These are phyloP conservation scores for Discostella pseudostelligera DNA, from an alignment of 108 stramenopile species.

Conservation along the genomic window DNA sequence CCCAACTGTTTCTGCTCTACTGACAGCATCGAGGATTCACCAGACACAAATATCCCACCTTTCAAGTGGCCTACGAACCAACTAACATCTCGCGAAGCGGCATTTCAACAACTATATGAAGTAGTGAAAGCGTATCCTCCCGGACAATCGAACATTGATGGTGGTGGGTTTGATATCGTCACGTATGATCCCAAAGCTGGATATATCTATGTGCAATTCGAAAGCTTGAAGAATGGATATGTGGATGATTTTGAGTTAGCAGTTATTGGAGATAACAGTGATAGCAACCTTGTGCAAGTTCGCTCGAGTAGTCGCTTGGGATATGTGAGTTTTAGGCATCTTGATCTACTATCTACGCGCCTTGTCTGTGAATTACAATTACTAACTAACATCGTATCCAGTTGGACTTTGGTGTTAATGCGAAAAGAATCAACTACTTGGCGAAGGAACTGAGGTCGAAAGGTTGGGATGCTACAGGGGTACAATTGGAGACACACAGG, in stretches of 20 bases:
- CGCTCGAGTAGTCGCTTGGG: slow-evolving; percentile 74
- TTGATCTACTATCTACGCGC: too few species aligned
- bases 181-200: slow-evolving; percentile 63
- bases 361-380: too few species aligned
- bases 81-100: slow-evolving; percentile 40
- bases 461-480: slow-evolving; percentile 78
- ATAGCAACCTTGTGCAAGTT: slow-evolving; percentile 57
- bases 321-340: slow-evolving; percentile 29
- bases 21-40: slow-evolving; percentile 56
- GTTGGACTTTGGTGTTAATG: slow-evolving; percentile 85
- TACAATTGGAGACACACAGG: slow-evolving; percentile 63
- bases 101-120: slow-evolving; percentile 60
- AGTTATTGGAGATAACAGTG: slow-evolving; percentile 28
- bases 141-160: slow-evolving; percentile 79
- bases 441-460: slow-evolving; percentile 57
- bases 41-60: slow-evolving; percentile 70
- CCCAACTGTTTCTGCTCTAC: slow-evolving; percentile 90
- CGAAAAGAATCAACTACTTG: slow-evolving; percentile 78
- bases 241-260: slow-evolving; percentile 79
- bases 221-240: slow-evolving; percentile 80
- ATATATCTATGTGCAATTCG: slow-evolving; percentile 82
- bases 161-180: slow-evolving; percentile 84
- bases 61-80: slow-evolving; percentile 56
- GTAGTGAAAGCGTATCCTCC: slow-evolving; percentile 69
- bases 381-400: not conserved